Evolutionary conservation across 805 yeast genomes (phyloP).

Genomic region (Kuraishia hungarica): DNA sequence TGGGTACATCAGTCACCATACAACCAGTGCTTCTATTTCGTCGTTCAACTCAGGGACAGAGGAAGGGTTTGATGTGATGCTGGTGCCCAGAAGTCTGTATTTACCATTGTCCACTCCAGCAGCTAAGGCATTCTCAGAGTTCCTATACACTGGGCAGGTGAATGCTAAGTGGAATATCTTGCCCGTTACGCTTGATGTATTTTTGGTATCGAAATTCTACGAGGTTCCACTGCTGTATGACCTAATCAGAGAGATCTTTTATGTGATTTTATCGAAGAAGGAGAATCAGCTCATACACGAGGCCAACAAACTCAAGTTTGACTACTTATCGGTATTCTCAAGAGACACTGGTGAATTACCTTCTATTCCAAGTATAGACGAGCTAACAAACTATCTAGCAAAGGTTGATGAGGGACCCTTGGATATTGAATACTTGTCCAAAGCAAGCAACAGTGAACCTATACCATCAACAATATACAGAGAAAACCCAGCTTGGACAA

Average conservation of each 20-base stretch:
- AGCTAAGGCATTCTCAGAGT: conserved; percentile 61
- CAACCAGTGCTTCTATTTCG: conserved; percentile 5
- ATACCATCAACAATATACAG: background rate
- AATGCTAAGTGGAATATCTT: conserved; percentile 66
- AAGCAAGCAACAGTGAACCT: conserved; percentile 8
- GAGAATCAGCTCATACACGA: conserved; percentile 41
- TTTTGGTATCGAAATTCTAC: conserved; percentile 54
- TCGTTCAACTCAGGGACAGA: conserved; percentile 9
- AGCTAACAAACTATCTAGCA: conserved; percentile 45
- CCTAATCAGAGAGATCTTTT: conserved; percentile 57
- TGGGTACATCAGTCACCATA: background rate
- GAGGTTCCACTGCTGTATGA: conserved; percentile 66
- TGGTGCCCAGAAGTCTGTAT: conserved; percentile 60
- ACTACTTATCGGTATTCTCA: background rate
- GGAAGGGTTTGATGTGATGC: conserved; percentile 42
- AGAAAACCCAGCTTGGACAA: background rate
- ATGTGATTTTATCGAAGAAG: conserved; percentile 60
- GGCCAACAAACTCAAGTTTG: conserved; percentile 24
- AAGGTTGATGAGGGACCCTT: conserved; percentile 60
- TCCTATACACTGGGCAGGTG: conserved; percentile 71
- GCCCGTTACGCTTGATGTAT: conserved; percentile 60
- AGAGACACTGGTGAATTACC: conserved; percentile 4
- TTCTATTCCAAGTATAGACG: conserved; percentile 26
- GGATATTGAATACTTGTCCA: conserved; percentile 44
- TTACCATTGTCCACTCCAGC: conserved; percentile 59